A percentile compares a stretch with the other conserved stretches of the same genome.
Evolutionary conservation across 148 eudicot species (phyloP).

Genomic region (Amaranthus palmeri): DNA sequence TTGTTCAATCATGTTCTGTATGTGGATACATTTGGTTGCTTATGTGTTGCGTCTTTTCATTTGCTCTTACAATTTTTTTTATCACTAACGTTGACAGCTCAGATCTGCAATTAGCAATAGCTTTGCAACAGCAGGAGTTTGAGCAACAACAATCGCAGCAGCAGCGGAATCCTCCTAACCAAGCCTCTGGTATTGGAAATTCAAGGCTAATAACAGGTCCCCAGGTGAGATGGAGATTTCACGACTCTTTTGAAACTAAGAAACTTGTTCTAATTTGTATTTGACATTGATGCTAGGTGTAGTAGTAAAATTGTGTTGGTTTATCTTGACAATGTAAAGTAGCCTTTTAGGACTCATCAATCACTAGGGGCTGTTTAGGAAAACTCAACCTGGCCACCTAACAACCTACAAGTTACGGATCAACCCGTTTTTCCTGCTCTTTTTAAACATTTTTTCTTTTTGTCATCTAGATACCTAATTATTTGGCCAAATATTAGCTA

Average conservation of each 20-base stretch:
- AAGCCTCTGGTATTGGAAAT: conserved; percentile 33
- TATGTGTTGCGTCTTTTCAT: background rate
- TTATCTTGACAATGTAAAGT: background rate
- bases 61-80: background rate
- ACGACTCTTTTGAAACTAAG: conserved; percentile 1
- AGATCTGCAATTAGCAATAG: conserved; percentile 84
- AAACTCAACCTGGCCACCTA: no score
- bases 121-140: conserved; percentile 92
- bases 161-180: conserved; percentile 38
- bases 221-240: conserved; percentile 47
- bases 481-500: no score
- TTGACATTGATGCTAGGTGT: background rate
- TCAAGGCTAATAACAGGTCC: conserved; percentile 77
- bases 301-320: background rate
- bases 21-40: background rate
- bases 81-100: conserved; percentile 41
- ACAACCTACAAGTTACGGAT: no score
- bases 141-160: conserved; percentile 53
- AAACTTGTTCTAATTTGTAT: background rate
- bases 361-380: no score
- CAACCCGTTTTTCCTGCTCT: no score
- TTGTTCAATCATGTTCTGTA: background rate
- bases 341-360: background rate
- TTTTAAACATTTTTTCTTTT: no score
- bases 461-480: no score